phyloP scores from a whole-genome alignment of 768 basidiomycete species.

The Russula earlei region DNA sequence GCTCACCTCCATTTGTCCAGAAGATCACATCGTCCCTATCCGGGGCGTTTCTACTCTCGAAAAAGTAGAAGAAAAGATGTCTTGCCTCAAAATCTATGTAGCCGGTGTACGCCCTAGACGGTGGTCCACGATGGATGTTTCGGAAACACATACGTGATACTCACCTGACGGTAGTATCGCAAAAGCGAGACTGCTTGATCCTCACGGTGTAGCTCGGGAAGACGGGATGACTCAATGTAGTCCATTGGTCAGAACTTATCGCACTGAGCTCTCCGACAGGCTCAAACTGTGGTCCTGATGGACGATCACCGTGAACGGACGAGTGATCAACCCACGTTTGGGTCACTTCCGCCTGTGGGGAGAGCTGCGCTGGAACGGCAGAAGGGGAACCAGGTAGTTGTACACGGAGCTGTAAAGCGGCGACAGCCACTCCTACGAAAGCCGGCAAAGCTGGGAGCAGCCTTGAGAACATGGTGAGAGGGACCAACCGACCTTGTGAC shows the following conservation, averaged over 20 bases:
- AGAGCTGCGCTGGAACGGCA: neutral
- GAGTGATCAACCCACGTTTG: neutral
- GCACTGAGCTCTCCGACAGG: conserved; percentile 8
- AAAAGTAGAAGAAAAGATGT: conserved; percentile 61
- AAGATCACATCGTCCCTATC: conserved; percentile 27
- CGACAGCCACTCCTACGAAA: neutral
- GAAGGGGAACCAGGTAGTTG: neutral
- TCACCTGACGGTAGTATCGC: neutral
- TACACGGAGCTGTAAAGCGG: neutral
- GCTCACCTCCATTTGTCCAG: conserved; percentile 31
- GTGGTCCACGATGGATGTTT: neutral
- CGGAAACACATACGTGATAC: too few species aligned
- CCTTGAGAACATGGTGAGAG: neutral
- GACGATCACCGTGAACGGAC: neutral
- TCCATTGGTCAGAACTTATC: conserved; percentile 28
- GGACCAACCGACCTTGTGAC: too few species aligned
- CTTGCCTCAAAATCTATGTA: conserved; percentile 60
- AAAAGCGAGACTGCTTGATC: conserved; percentile 28
- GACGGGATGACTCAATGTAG: conserved; percentile 32
- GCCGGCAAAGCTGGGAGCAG: neutral
- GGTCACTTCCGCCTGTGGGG: neutral
- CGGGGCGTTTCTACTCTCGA: conserved; percentile 34
- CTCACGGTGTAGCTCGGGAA: conserved; percentile 37
- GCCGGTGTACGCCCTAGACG: conserved; percentile 46
- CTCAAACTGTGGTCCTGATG: neutral